Evolutionary conservation across 306 rosid genomes (phyloP).

Genomic region (Lathyrus tuberosus): DNA sequence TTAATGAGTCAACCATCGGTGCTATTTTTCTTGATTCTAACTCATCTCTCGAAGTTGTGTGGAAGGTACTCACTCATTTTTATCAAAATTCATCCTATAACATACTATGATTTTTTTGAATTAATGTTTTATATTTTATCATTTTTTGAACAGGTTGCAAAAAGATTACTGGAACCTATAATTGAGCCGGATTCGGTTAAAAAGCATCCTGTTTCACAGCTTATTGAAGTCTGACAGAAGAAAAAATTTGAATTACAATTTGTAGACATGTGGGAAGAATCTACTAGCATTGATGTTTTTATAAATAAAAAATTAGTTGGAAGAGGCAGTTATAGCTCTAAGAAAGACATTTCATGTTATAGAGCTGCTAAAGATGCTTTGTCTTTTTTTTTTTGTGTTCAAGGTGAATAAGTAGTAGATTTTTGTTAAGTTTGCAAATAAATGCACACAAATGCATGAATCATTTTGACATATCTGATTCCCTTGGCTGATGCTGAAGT

Average conservation of each 20-base stretch:
- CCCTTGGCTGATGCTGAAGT: constrained; percentile 39
- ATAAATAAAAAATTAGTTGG: neutral
- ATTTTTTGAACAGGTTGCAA: neutral
- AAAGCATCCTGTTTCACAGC: neutral
- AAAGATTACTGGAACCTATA: neutral
- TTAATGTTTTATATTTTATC: neutral
- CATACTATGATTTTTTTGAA: too few relatives aligned
- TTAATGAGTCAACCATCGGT: constrained; percentile 1
- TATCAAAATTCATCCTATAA: neutral
- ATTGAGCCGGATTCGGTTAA: neutral
- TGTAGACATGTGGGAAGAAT: neutral
- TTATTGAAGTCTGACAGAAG: neutral
- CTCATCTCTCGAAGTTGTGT: neutral
- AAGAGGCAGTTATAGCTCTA: neutral
- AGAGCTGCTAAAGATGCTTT: constrained; percentile 9
- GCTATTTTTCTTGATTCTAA: neutral
- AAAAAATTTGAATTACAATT: neutral
- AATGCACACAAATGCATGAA: neutral
- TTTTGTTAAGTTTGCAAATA: constrained; percentile 6
- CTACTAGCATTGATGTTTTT: neutral
- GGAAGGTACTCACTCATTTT: neutral
- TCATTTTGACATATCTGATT: constrained; percentile 38
- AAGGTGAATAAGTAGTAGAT: too few relatives aligned
- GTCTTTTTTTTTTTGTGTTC: too few relatives aligned
- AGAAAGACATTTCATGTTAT: neutral